Percentiles rank a stretch among this genome's conserved stretches.
Conservation (phyloP, 1,139 yeast species). For the Diutina scorzettiae region DNA sequence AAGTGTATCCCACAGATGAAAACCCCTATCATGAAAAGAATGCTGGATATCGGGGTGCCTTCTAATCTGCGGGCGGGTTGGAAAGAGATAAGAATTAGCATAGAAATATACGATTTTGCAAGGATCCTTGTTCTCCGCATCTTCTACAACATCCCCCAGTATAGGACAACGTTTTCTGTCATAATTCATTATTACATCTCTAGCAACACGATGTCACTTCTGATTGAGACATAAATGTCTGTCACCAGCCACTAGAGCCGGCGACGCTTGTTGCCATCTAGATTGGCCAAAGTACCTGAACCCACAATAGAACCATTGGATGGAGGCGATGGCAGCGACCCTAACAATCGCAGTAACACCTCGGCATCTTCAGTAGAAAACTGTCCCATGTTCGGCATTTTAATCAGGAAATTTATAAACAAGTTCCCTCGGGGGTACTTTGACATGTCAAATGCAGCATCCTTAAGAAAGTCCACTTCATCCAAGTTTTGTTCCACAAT, state of each 20-base stretch:
- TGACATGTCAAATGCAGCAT: slow-evolving; percentile 5
- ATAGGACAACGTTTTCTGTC: too few species aligned
- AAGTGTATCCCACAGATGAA: slow-evolving; percentile 3
- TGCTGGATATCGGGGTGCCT: not conserved
- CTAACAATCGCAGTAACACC: slow-evolving; percentile 15
- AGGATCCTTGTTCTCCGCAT: too few species aligned
- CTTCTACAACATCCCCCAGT: too few species aligned
- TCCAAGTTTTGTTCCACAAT: not conserved
- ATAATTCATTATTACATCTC: too few species aligned
- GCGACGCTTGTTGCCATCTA: slow-evolving; percentile 1
- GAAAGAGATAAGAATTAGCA: too few species aligned
- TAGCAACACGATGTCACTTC: too few species aligned
- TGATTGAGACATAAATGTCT: too few species aligned
- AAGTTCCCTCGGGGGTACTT: slow-evolving; percentile 24
- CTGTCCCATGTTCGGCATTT: slow-evolving; percentile 21
- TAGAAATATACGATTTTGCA: too few species aligned
- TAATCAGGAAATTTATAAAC: slow-evolving; percentile 29
- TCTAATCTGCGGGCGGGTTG: too few species aligned
- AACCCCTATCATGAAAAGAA: not conserved
- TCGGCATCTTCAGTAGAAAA: slow-evolving; percentile 16
- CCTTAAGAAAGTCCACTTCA: slow-evolving; percentile 1
- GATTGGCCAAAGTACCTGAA: slow-evolving; percentile 6
- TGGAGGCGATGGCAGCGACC: slow-evolving; percentile 7
- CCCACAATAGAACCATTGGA: slow-evolving; percentile 8
- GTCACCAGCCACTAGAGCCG: slow-evolving; percentile 1